A percentile compares a stretch with the other conserved stretches of the same genome.
phyloP scores from a whole-genome alignment of 2,329 filamentous ascomycete genomes.

The Tricladium varicosporioides region DNA sequence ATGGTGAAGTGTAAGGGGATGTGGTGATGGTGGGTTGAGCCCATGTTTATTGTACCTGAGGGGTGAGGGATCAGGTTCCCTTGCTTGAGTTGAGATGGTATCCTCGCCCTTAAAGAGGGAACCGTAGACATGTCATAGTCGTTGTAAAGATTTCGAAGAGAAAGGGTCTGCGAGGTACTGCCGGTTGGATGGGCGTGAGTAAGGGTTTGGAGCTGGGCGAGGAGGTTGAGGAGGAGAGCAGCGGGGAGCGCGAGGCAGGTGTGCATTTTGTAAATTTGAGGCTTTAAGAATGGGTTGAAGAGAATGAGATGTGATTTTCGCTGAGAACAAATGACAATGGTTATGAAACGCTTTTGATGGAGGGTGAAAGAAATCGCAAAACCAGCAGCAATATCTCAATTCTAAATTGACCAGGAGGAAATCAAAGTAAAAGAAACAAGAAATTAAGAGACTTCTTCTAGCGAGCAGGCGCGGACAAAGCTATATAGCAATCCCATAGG shows the following conservation, averaged over 20 bases:
- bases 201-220: background rate
- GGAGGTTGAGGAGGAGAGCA: background rate
- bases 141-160: background rate
- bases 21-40: background rate
- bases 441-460: too few relatives aligned
- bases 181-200: background rate
- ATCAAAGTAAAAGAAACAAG: too few relatives aligned
- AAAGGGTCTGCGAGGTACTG: background rate
- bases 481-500: too few relatives aligned
- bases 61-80: background rate
- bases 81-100: background rate
- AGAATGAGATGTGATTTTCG: background rate
- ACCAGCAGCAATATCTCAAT: too few relatives aligned
- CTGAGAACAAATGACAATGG: background rate
- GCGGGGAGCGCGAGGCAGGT: background rate
- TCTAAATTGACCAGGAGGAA: too few relatives aligned
- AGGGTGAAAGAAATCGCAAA: too few relatives aligned
- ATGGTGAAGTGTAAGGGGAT: background rate
- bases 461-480: too few relatives aligned
- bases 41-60: background rate
- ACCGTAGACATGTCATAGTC: background rate
- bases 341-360: background rate
- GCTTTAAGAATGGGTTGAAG: background rate
- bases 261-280: constrained; percentile 1
- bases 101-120: background rate